phyloP scores from a whole-genome alignment of 2,329 filamentous ascomycete species.

The Penicillium hesseltinei region DNA sequence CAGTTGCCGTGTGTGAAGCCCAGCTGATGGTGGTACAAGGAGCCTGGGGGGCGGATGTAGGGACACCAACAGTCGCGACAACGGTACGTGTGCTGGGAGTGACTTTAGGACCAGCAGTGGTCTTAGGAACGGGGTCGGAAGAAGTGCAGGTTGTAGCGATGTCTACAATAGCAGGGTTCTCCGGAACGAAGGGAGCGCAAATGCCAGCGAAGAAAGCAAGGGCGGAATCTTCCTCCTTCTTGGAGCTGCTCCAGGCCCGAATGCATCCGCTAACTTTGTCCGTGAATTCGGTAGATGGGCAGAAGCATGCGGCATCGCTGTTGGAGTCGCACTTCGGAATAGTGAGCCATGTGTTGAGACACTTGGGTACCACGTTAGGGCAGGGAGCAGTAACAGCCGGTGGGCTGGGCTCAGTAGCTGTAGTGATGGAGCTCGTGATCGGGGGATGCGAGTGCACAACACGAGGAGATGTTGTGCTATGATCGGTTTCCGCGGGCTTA shows the following conservation, averaged over 20 bases:
- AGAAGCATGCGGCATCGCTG: conserved; percentile 80
- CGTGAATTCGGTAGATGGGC: conserved; percentile 72
- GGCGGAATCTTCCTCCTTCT: conserved; percentile 64
- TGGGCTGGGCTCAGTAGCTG: conserved; percentile 3
- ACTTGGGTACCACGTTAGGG: conserved; percentile 74
- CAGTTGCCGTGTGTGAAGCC: conserved; percentile 38
- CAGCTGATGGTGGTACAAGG: conserved; percentile 39
- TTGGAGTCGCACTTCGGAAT: conserved; percentile 72
- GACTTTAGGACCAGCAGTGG: conserved; percentile 3
- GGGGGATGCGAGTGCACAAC: background rate
- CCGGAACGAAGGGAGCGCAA: conserved; percentile 68
- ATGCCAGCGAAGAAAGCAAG: conserved; percentile 84
- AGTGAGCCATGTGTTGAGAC: conserved; percentile 85
- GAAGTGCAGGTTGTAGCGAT: conserved; percentile 45
- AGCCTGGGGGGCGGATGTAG: conserved; percentile 11
- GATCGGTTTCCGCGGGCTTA: background rate
- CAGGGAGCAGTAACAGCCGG: conserved; percentile 37
- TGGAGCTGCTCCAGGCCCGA: conserved; percentile 66
- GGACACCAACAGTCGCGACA: background rate
- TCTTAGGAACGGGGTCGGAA: conserved; percentile 42
- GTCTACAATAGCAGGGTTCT: conserved; percentile 68
- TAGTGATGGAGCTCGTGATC: background rate
- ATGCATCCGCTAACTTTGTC: conserved; percentile 76
- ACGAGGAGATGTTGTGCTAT: background rate
- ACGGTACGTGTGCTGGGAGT: background rate